phyloP scores from a whole-genome alignment of 2,329 filamentous ascomycete species.

The Botrytis cinerea region DNA sequence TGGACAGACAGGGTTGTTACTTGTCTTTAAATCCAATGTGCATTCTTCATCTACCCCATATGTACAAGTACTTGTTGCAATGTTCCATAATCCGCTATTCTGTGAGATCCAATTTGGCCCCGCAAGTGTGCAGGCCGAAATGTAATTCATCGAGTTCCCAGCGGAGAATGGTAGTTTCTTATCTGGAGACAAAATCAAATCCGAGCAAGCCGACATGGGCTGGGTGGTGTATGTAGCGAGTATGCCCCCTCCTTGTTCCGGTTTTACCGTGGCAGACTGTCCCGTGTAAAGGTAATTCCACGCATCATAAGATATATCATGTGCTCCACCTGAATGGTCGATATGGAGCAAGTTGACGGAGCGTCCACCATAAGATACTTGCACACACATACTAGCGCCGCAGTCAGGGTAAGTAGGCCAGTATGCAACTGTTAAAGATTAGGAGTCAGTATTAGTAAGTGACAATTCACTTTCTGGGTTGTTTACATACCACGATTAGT shows the following conservation, averaged over 20 bases:
- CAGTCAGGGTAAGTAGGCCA: slow-evolving; percentile 6
- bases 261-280: neutral
- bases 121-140: neutral
- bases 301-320: slow-evolving; percentile 17
- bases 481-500: neutral
- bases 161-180: slow-evolving; percentile 5
- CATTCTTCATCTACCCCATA: slow-evolving; percentile 9
- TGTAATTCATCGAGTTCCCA: neutral
- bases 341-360: slow-evolving; percentile 11
- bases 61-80: neutral
- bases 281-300: slow-evolving; percentile 16
- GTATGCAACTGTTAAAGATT: slow-evolving; percentile 3
- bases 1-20: neutral
- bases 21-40: neutral
- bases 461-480: neutral
- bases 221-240: neutral
- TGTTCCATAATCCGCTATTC: slow-evolving; percentile 8
- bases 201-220: slow-evolving; percentile 13
- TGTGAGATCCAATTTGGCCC: neutral
- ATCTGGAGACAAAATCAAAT: slow-evolving; percentile 11
- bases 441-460: neutral
- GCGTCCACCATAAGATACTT: neutral
- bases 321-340: slow-evolving; percentile 9
- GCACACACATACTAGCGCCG: slow-evolving; percentile 10
- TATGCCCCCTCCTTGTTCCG: neutral